These are phyloP conservation scores for Iodosphaeria phyllophila DNA, from an alignment of 2,329 filamentous ascomycete species.

Conservation along the genomic window DNA sequence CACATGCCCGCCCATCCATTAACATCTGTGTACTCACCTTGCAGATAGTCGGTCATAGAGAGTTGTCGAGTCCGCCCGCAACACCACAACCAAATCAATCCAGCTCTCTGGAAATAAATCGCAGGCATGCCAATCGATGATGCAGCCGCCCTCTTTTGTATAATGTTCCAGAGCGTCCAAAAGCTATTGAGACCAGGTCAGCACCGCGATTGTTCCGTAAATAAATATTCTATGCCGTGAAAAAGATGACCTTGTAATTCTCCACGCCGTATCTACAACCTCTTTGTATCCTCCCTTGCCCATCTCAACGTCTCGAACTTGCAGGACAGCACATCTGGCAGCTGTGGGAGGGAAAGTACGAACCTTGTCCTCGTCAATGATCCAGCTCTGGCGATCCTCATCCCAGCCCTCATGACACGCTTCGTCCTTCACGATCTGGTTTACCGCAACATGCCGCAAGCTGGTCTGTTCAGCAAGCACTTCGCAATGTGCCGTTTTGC, in stretches of 20 bases:
- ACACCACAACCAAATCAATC: constrained; percentile 87
- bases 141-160: constrained; percentile 57
- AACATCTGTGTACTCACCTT: too few relatives aligned
- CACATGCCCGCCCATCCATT: too few relatives aligned
- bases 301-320: not conserved
- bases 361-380: constrained; percentile 94
- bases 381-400: constrained; percentile 69
- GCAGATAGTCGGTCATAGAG: constrained; percentile 70
- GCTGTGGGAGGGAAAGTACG: constrained; percentile 5
- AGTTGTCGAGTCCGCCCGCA: constrained; percentile 61
- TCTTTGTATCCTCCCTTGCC: not conserved
- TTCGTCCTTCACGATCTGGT: constrained; percentile 78
- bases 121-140: constrained; percentile 97
- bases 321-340: not conserved
- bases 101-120: constrained; percentile 84
- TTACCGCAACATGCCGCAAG: constrained; percentile 70
- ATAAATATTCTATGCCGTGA: too few relatives aligned
- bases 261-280: not conserved
- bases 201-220: too few relatives aligned
- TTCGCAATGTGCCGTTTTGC: constrained; percentile 88
- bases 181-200: constrained; percentile 22
- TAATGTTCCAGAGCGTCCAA: constrained; percentile 80
- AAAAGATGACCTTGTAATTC: too few relatives aligned
- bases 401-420: constrained; percentile 78
- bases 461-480: constrained; percentile 57